Evolutionary conservation across 441 rosid species (phyloP).

Genomic region (Eutrema salsugineum): DNA sequence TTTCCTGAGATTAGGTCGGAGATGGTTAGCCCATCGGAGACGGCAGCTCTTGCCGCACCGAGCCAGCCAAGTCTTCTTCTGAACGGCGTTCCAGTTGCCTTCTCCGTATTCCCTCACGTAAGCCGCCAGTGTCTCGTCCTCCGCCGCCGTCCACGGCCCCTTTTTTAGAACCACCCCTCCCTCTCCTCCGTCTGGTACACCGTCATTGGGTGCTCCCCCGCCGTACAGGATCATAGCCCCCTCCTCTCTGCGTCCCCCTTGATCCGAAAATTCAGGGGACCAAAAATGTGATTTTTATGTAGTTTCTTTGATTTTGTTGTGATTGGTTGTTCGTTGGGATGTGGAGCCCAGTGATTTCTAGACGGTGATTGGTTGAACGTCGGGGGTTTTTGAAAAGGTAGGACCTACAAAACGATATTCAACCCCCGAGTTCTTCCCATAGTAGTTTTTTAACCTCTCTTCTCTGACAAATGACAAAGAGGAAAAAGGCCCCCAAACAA

Average conservation of each 20-base stretch:
- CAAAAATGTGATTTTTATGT: not conserved
- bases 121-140: slow-evolving; percentile 51
- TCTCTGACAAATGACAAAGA: not conserved
- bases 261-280: not conserved
- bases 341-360: not conserved
- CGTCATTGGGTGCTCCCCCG: not conserved
- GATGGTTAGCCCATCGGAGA: slow-evolving; percentile 82
- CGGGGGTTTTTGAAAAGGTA: not conserved
- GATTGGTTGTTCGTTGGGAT: not conserved
- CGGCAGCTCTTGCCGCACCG: slow-evolving; percentile 86
- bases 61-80: slow-evolving; percentile 54
- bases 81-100: slow-evolving; percentile 83
- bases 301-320: not conserved
- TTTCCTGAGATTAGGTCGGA: slow-evolving; percentile 64
- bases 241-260: not conserved
- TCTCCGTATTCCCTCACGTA: slow-evolving; percentile 68
- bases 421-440: not conserved
- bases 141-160: slow-evolving; percentile 80
- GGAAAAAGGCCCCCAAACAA: not conserved
- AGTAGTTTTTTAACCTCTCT: not conserved
- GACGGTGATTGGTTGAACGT: not conserved
- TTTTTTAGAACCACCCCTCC: slow-evolving; percentile 44
- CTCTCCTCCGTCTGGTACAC: not conserved
- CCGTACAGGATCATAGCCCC: slow-evolving; percentile 10
- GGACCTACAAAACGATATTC: not conserved